Conservation (phyloP, 495 filamentous ascomycete genomes). For the Trichodelitschia bisporula region DNA sequence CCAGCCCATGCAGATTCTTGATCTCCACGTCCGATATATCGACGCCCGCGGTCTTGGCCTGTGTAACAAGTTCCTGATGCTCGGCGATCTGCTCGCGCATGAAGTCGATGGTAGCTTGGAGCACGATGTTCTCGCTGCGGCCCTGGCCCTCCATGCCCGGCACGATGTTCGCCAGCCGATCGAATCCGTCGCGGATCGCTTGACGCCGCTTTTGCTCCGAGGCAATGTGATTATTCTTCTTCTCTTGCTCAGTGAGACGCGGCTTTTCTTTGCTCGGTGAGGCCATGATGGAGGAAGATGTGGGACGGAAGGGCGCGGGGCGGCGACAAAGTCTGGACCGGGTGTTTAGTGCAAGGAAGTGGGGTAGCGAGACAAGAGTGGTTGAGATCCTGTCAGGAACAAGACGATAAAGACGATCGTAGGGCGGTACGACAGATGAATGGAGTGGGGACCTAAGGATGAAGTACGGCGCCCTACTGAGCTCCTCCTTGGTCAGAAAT, state of each 20-base stretch:
- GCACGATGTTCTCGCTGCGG: conserved; percentile 61
- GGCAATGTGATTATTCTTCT: conserved; percentile 76
- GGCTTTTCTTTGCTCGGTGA: conserved; percentile 26
- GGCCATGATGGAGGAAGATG: not conserved
- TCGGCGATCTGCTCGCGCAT: conserved; percentile 39
- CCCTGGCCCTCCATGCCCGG: conserved; percentile 66
- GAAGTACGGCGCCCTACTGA: no score
- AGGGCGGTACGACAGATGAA: no score
- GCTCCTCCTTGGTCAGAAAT: no score
- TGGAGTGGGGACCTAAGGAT: no score
- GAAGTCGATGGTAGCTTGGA: conserved; percentile 50
- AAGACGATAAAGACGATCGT: no score
- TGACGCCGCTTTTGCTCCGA: conserved; percentile 77
- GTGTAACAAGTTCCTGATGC: conserved; percentile 31
- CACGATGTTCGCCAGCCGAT: conserved; percentile 56
- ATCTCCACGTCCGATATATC: not conserved
- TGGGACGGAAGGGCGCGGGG: not conserved
- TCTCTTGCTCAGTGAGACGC: conserved; percentile 64
- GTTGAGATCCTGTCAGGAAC: not conserved
- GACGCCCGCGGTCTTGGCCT: not conserved
- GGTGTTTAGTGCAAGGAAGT: not conserved
- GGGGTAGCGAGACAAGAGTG: not conserved
- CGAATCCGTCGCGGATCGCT: conserved; percentile 70
- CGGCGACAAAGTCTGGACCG: not conserved
- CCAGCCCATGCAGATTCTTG: no score